Conservation (phyloP, 2,329 filamentous ascomycete genomes). For the Scedosporium dehoogii region DNA sequence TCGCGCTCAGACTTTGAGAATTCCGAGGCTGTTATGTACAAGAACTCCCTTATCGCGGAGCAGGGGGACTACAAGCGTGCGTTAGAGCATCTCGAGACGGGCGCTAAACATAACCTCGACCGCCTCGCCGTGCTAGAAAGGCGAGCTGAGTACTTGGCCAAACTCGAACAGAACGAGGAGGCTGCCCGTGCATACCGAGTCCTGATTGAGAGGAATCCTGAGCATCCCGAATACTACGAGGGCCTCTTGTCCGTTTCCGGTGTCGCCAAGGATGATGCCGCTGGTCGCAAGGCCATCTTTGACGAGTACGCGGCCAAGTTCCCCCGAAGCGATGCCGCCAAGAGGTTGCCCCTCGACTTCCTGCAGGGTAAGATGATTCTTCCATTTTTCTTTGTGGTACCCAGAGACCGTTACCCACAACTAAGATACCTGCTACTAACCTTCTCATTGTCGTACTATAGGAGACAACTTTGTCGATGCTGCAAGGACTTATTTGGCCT, state of each 20-base stretch:
- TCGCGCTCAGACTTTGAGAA: slow-evolving; percentile 77
- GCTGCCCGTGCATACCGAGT: slow-evolving; percentile 72
- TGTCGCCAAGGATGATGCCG: slow-evolving; percentile 46
- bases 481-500: slow-evolving; percentile 67
- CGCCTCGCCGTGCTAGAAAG: slow-evolving; percentile 77
- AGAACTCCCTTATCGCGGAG: slow-evolving; percentile 89
- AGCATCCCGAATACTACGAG: slow-evolving; percentile 79
- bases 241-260: slow-evolving; percentile 61
- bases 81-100: slow-evolving; percentile 72
- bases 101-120: slow-evolving; percentile 71
- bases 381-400: neutral
- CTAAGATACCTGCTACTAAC: neutral
- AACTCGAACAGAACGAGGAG: slow-evolving; percentile 67
- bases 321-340: slow-evolving; percentile 74
- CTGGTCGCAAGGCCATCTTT: slow-evolving; percentile 61
- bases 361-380: slow-evolving; percentile 47
- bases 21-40: slow-evolving; percentile 89
- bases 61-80: slow-evolving; percentile 74
- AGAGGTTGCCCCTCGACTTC: slow-evolving; percentile 83
- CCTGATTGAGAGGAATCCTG: slow-evolving; percentile 77
- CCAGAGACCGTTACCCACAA: neutral
- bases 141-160: slow-evolving; percentile 72
- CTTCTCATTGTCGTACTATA: slow-evolving; percentile 17
- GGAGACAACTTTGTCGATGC: slow-evolving; percentile 71
- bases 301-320: slow-evolving; percentile 70